A percentile compares a stretch with the other conserved stretches of the same genome.
Conservation (phyloP, 108 stramenopile species). For the Aurantiochytrium sp. region DNA sequence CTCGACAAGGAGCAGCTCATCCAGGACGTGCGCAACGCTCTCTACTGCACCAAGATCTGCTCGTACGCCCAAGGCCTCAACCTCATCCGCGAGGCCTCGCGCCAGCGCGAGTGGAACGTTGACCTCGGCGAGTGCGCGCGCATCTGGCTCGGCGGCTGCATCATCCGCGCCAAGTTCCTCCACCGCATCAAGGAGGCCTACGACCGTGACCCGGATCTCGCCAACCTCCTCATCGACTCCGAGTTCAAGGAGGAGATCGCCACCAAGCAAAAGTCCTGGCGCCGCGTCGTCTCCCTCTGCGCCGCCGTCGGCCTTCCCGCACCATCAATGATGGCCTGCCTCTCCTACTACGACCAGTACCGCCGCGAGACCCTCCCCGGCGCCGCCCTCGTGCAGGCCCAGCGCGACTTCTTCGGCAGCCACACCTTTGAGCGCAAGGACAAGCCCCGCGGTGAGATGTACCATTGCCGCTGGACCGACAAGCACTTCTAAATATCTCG, state of each 20-base stretch:
- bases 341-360: slow-evolving; percentile 92
- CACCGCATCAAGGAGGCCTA: slow-evolving; percentile 86
- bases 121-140: slow-evolving; percentile 83
- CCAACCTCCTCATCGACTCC: slow-evolving; percentile 88
- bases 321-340: slow-evolving; percentile 78
- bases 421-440: slow-evolving; percentile 84
- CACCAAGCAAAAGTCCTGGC: slow-evolving; percentile 76
- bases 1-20: slow-evolving; percentile 82
- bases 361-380: slow-evolving; percentile 71
- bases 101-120: slow-evolving; percentile 80
- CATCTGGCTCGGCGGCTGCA: slow-evolving; percentile 99
- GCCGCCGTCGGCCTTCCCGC: slow-evolving; percentile 79
- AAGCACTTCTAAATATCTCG: background rate
- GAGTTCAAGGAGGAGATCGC: slow-evolving; percentile 74
- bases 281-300: slow-evolving; percentile 82
- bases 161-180: slow-evolving; percentile 87
- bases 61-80: slow-evolving; percentile 94
- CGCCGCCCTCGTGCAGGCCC: slow-evolving; percentile 91
- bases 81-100: slow-evolving; percentile 78
- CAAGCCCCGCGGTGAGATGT: slow-evolving; percentile 28
- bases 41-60: slow-evolving; percentile 91
- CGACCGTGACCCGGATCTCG: slow-evolving; percentile 59
- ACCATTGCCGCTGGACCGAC: slow-evolving; percentile 25
- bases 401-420: slow-evolving; percentile 98
- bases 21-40: slow-evolving; percentile 78